These are phyloP conservation scores for Fusarium sp. DNA, from an alignment of 2,329 filamentous ascomycete species.

Conservation along the genomic window DNA sequence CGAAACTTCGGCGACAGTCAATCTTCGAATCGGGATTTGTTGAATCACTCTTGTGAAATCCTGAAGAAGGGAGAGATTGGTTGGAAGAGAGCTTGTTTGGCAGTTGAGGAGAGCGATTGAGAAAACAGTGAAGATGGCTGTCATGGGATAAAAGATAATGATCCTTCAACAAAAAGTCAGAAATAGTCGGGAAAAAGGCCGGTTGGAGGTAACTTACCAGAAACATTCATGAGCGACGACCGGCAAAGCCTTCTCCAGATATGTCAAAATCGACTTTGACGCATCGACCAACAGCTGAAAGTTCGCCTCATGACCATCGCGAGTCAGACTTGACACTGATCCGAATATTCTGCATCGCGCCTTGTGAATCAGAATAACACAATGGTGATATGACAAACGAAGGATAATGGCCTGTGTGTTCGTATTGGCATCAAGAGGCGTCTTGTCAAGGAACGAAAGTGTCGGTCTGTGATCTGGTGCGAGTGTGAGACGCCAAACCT, in stretches of 20 bases:
- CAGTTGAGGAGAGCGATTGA: background rate
- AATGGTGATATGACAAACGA: constrained; percentile 1
- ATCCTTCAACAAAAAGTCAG: background rate
- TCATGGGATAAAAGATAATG: constrained; percentile 14
- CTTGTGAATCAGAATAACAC: constrained; percentile 1
- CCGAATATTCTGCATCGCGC: background rate
- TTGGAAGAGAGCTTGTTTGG: background rate
- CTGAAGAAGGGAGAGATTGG: background rate
- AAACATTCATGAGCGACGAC: constrained; percentile 4
- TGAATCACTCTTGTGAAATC: background rate
- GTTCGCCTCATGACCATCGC: background rate
- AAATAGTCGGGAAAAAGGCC: fast-evolving
- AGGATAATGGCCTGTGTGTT: constrained; percentile 13
- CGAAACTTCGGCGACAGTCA: background rate
- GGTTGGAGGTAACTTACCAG: background rate
- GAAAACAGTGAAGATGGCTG: background rate
- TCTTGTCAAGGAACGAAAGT: background rate
- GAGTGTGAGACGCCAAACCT: constrained; percentile 11
- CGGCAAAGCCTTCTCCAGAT: constrained; percentile 3
- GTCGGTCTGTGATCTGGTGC: background rate
- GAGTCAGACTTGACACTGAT: fast-evolving
- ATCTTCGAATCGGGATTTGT: background rate
- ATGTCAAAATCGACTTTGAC: constrained; percentile 4
- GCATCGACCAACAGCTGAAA: background rate
- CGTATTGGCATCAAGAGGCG: background rate